These are phyloP conservation scores for Tinospora cordifolia DNA, from an alignment of 164 flowering plant species.

Conservation along the genomic window DNA sequence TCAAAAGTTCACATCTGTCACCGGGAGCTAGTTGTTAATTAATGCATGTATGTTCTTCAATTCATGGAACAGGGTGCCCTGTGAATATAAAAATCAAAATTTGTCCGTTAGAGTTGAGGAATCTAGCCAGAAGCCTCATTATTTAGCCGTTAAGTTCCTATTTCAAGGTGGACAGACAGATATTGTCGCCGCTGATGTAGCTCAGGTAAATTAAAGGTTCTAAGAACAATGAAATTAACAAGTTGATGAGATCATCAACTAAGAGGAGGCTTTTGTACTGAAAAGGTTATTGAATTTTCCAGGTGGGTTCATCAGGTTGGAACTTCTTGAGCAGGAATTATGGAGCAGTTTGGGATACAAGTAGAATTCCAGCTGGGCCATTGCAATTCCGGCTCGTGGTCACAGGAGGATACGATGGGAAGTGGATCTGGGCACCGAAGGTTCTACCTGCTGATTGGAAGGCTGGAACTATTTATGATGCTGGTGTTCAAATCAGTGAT, in stretches of 20 bases:
- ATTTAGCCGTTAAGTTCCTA: conserved; percentile 60
- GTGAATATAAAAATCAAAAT: conserved; percentile 63
- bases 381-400: conserved; percentile 64
- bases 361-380: conserved; percentile 53
- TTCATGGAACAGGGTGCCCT: conserved; percentile 50
- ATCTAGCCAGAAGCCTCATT: conserved; percentile 58
- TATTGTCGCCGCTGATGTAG: conserved; percentile 47
- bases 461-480: conserved; percentile 48
- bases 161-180: conserved; percentile 96
- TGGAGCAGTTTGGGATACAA: conserved; percentile 79
- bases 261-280: not conserved
- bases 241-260: not conserved
- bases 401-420: conserved; percentile 69
- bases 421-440: conserved; percentile 44
- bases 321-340: conserved; percentile 43
- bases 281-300: not conserved
- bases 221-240: not conserved
- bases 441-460: conserved; percentile 78
- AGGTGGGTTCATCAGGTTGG: conserved; percentile 74
- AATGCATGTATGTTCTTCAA: not conserved
- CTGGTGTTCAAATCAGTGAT: conserved; percentile 62
- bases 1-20: too few species aligned
- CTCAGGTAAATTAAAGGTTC: conserved; percentile 36
- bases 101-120: conserved; percentile 70
- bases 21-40: too few species aligned